Evolutionary conservation across 2,329 filamentous ascomycete species (phyloP).

Genomic region (Diaporthe citriasiana): DNA sequence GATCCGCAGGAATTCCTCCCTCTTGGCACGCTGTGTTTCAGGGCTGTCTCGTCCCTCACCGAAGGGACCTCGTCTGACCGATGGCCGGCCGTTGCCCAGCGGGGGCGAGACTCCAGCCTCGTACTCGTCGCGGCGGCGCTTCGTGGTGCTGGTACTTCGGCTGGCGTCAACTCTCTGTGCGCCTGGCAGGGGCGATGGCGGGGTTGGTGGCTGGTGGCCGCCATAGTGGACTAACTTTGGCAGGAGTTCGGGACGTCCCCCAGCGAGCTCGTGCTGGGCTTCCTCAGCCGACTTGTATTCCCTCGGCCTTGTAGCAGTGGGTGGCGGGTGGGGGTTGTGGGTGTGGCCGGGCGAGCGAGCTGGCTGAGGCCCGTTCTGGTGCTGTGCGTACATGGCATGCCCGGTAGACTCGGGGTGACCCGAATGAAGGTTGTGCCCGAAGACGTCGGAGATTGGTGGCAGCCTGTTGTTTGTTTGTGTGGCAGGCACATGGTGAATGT

Average conservation of each 20-base stretch:
- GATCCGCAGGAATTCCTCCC: constrained; percentile 89
- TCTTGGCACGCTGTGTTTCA: constrained; percentile 87
- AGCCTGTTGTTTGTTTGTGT: constrained; percentile 92
- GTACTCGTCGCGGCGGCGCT: constrained; percentile 90
- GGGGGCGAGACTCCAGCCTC: constrained; percentile 93
- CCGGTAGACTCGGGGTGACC: constrained; percentile 69
- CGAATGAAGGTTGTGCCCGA: constrained; percentile 79
- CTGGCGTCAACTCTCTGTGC: constrained; percentile 61
- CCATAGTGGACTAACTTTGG: constrained; percentile 97
- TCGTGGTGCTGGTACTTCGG: constrained; percentile 67
- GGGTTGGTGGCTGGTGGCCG: constrained; percentile 92
- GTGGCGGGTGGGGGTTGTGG: constrained; percentile 65
- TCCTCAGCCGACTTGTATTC: constrained; percentile 98
- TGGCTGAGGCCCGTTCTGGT: constrained; percentile 75
- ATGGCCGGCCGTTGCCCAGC: constrained; percentile 78
- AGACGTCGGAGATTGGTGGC: constrained; percentile 94
- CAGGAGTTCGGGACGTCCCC: constrained; percentile 91
- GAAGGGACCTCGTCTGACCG: constrained; percentile 77
- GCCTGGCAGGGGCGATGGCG: constrained; percentile 81
- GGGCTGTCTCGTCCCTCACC: constrained; percentile 86
- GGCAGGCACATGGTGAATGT: constrained; percentile 91
- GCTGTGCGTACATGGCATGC: constrained; percentile 68
- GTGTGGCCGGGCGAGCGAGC: constrained; percentile 85
- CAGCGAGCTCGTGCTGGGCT: constrained; percentile 89
- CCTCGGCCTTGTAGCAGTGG: constrained; percentile 75